Evolutionary conservation across 1,139 yeast genomes (phyloP).

Genomic region (Diutina neorugosa): DNA sequence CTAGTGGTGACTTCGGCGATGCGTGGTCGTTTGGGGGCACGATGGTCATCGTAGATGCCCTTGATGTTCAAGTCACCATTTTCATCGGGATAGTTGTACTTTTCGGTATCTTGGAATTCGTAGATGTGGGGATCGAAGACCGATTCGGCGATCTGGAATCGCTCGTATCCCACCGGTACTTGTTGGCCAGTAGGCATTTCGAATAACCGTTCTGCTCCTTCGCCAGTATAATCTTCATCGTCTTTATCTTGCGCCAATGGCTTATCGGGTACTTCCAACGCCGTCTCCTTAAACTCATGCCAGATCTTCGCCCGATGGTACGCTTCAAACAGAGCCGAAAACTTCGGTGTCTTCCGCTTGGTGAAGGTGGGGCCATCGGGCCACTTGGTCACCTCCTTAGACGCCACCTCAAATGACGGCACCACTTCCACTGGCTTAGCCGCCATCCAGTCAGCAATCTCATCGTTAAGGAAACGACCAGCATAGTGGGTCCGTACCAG

Average conservation of each 20-base stretch:
- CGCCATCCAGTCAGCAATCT: conserved; percentile 19
- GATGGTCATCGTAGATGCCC: conserved; percentile 44
- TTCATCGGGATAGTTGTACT: conserved; percentile 20
- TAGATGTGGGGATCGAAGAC: conserved; percentile 53
- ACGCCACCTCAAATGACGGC: conserved; percentile 12
- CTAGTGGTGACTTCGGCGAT: conserved; percentile 27
- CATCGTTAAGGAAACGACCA: conserved; percentile 45
- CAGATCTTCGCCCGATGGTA: conserved; percentile 22
- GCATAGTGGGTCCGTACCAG: conserved; percentile 58
- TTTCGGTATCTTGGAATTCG: conserved; percentile 16
- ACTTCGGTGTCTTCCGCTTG: conserved; percentile 9
- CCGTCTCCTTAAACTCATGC: conserved; percentile 58
- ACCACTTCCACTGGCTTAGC: conserved; percentile 12
- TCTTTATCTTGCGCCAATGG: conserved; percentile 14
- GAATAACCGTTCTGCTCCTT: conserved; percentile 38
- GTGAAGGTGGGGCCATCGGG: conserved; percentile 19
- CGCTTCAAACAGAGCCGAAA: conserved; percentile 28
- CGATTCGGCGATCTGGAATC: conserved; percentile 63
- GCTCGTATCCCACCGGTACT: conserved; percentile 33
- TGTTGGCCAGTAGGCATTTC: conserved; percentile 69
- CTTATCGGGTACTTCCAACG: conserved; percentile 43
- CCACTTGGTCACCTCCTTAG: conserved; percentile 17
- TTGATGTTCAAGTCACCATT: conserved; percentile 26
- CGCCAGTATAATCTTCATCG: conserved; percentile 19
- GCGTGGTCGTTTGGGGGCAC: conserved; percentile 56